A percentile compares a stretch with the other conserved stretches of the same genome.
phyloP scores from a whole-genome alignment of 305 asterid genomes.

The Rubia balearica region DNA sequence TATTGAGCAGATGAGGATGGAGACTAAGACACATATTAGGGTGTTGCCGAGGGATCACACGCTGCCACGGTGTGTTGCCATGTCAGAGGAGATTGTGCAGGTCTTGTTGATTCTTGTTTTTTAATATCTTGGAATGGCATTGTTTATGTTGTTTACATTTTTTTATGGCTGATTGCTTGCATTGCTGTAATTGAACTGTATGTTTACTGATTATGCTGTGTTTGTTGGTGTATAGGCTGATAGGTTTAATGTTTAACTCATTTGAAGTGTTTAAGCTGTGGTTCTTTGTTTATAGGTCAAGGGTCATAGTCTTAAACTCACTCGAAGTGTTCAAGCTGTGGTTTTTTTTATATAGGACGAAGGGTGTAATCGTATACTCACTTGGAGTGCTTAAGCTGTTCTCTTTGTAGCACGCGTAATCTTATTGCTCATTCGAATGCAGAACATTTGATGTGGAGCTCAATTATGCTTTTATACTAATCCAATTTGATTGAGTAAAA shows the following conservation, averaged over 20 bases:
- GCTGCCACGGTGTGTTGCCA: constrained; percentile 74
- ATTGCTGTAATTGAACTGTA: not conserved
- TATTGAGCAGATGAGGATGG: constrained; percentile 86
- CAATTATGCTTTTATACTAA: not conserved
- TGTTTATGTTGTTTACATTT: too few relatives aligned
- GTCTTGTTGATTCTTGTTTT: constrained; percentile 29
- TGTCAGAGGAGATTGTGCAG: constrained; percentile 98
- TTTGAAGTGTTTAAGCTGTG: not conserved
- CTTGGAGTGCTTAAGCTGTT: too few relatives aligned
- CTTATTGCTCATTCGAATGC: too few relatives aligned
- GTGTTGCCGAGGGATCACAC: constrained; percentile 72
- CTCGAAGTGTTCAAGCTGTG: not conserved
- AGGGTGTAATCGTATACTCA: not conserved
- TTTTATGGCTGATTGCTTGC: too few relatives aligned
- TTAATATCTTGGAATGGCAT: not conserved
- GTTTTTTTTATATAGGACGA: not conserved
- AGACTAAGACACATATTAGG: constrained; percentile 84
- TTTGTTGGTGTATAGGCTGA: not conserved
- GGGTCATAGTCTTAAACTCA: not conserved
- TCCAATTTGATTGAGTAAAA: not conserved
- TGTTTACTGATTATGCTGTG: not conserved
- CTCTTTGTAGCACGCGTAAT: too few relatives aligned
- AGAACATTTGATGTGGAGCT: not conserved
- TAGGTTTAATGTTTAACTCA: not conserved
- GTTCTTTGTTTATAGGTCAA: not conserved